These are phyloP conservation scores for Buxus sempervirens DNA, from an alignment of 164 flowering plant genomes.

Conservation along the genomic window DNA sequence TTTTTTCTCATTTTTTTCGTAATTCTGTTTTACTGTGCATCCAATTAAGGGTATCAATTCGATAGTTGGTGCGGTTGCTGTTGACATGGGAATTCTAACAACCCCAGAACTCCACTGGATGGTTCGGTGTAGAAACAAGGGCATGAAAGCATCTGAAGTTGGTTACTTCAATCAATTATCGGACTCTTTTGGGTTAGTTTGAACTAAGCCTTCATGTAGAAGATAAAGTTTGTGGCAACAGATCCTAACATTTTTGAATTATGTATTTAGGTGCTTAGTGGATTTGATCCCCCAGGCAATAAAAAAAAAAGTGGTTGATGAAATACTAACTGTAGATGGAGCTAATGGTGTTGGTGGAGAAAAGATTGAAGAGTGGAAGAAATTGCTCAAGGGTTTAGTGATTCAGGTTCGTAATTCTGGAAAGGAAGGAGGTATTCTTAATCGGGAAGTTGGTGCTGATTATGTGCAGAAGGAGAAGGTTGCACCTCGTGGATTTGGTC, in stretches of 20 bases:
- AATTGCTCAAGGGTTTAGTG: constrained; percentile 35
- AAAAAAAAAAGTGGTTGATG: constrained; percentile 15
- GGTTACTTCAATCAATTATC: constrained; percentile 70
- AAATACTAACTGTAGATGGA: constrained; percentile 72
- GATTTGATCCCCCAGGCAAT: constrained; percentile 54
- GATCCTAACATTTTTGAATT: not conserved
- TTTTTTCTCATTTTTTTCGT: not conserved
- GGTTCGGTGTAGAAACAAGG: constrained; percentile 77
- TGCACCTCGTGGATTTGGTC: constrained; percentile 63
- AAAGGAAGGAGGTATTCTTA: constrained; percentile 71
- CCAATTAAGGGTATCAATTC: constrained; percentile 65
- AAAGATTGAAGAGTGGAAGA: constrained; percentile 53
- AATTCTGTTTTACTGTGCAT: constrained; percentile 7
- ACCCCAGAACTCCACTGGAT: constrained; percentile 99
- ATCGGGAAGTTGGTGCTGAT: constrained; percentile 95
- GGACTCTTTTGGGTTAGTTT: constrained; percentile 64
- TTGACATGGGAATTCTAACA: constrained; percentile 79
- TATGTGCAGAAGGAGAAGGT: constrained; percentile 94
- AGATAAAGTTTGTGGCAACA: not conserved
- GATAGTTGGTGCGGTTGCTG: constrained; percentile 50
- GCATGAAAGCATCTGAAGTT: constrained; percentile 50
- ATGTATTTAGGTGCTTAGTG: constrained; percentile 53
- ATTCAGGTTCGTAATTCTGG: constrained; percentile 76
- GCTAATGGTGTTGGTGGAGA: constrained; percentile 95
- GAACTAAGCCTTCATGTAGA: not conserved